These are phyloP conservation scores for Diaporthe batatas DNA, from an alignment of 2,329 filamentous ascomycete genomes.

Conservation along the genomic window DNA sequence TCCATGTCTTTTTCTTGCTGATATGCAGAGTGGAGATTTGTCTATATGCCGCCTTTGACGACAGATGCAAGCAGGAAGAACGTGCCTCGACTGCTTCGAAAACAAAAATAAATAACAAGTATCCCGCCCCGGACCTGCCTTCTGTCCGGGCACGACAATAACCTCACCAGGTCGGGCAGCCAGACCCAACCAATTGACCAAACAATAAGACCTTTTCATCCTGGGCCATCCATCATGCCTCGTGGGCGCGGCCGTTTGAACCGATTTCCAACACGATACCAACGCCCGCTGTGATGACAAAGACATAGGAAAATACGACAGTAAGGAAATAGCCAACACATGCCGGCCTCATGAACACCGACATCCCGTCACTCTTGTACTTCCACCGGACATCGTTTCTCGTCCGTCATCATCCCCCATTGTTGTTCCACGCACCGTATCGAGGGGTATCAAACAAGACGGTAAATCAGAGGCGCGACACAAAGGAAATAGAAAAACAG, in stretches of 20 bases:
- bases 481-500: conserved; percentile 40
- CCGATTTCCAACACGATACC: conserved; percentile 17
- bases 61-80: conserved; percentile 38
- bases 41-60: conserved; percentile 53
- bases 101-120: conserved; percentile 44
- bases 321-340: conserved; percentile 8
- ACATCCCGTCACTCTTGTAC: conserved; percentile 15
- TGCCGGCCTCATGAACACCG: conserved; percentile 14
- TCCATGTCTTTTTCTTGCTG: conserved; percentile 44
- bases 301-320: conserved; percentile 35
- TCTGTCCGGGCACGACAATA: conserved; percentile 10
- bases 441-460: conserved; percentile 50
- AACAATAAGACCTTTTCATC: conserved; percentile 10
- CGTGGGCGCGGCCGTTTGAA: conserved; percentile 35
- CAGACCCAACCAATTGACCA: conserved; percentile 30
- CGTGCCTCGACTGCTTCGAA: conserved; percentile 36
- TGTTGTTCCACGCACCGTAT: conserved; percentile 38
- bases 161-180: conserved; percentile 10
- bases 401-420: conserved; percentile 37
- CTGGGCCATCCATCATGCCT: conserved; percentile 18
- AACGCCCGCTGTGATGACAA: conserved; percentile 41
- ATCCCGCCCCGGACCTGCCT: neutral
- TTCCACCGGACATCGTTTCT: conserved; percentile 9
- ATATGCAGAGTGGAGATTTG: conserved; percentile 65
- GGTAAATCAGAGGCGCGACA: conserved; percentile 40